Evolutionary conservation across 2,329 filamentous ascomycete genomes (phyloP), one percentile per base, ranked within the genome.

Genomic region (Paecilomyces formosus): DNA sequence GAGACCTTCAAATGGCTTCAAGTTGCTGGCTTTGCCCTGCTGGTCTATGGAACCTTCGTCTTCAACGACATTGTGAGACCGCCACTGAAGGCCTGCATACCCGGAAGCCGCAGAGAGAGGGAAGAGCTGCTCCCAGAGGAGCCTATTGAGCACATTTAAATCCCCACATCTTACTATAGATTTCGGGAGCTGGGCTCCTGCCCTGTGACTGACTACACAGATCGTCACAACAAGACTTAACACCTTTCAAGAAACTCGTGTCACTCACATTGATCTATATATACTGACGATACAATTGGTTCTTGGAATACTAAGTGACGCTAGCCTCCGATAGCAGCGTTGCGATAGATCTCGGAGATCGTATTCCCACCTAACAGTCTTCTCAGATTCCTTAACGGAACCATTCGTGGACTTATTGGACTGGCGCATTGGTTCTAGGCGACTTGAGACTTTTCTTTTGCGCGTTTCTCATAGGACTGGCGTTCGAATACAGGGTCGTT

Each of bases 1-100:
- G 94, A 99, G 78, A 87, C 85, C 0, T 97, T 99, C 84, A 97
- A 97, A 77, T 95, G 90, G 88, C 83, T 99, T 6, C 94, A 99
- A 76, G 90, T 99, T 13, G 73, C 85, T 2, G 94, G 94, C 1
- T 99, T 99, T 66, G 89, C 79, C 1, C 78, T 97, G 64, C 82
- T 99, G 35, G 94, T 99, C 13, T 99, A 97, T 72, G 95, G 94
- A 64, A 99, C 93, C 1, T 97, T 96, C 75, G 74, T 97, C 50
- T 97, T 97, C 81, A 97, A 97, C 74, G 92, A 95, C 62, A 85
- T 99, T 59, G 83, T 97, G n/a, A 81, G 85, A 60, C 90, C 92
- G 22, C 94, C 94, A 0, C 78, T 95, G 60, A 84, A 85, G 71
- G 84, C 82, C 56, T 88, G 83, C 61, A 68, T 92, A 33, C 81